These are phyloP conservation scores for Proteromonas lacertae DNA, from an alignment of 352 stramenopile species.

Conservation along the genomic window DNA sequence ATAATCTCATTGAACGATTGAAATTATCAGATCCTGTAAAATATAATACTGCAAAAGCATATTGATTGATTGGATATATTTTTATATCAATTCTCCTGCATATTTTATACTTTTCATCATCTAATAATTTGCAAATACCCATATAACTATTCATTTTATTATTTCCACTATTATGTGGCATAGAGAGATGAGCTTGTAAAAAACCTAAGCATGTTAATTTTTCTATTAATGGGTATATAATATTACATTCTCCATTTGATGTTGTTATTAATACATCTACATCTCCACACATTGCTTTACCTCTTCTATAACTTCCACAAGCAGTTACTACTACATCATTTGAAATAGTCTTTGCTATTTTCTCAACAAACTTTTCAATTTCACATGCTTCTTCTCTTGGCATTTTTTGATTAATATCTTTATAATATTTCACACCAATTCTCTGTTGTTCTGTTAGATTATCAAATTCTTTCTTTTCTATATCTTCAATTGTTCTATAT, in stretches of 20 bases:
- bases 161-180: too few species aligned
- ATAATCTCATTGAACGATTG: slow-evolving; percentile 2
- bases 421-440: slow-evolving; percentile 2
- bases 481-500: too few species aligned
- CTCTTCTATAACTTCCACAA: neutral
- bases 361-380: neutral
- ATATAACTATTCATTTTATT: too few species aligned
- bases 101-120: too few species aligned
- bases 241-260: neutral
- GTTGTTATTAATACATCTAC: neutral
- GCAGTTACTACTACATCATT: neutral
- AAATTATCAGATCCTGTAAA: slow-evolving; percentile 3
- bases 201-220: too few species aligned
- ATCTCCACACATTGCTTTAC: neutral
- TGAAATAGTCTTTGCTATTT: neutral
- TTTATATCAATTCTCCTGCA: neutral
- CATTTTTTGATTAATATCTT: neutral
- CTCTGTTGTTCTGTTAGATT: neutral
- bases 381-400: neutral
- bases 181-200: too few species aligned
- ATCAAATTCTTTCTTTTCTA: neutral
- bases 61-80: neutral
- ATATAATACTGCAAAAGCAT: neutral
- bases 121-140: too few species aligned
- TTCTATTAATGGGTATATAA: too few species aligned